Conservation (phyloP, 805 yeast species). For the Cyberlindnera euphorbiiphila region DNA sequence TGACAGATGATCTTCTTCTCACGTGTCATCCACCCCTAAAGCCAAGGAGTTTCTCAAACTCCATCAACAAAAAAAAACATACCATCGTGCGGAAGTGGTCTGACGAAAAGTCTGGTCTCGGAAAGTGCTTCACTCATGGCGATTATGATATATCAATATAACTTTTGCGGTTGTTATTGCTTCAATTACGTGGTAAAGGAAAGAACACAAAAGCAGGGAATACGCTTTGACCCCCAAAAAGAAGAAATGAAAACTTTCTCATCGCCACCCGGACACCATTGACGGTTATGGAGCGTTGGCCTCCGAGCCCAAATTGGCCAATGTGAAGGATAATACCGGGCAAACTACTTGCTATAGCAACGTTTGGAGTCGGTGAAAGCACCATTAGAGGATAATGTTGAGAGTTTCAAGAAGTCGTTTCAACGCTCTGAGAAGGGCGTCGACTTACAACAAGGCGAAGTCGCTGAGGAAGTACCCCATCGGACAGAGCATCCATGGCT, state of each 20-base stretch:
- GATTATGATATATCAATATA: background rate
- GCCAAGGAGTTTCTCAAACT: background rate
- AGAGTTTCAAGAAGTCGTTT: background rate
- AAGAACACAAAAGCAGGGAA: too few species aligned
- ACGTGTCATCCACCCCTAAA: too few species aligned
- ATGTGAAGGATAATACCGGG: too few species aligned
- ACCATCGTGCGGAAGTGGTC: conserved; percentile 58
- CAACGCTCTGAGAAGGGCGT: conserved; percentile 17
- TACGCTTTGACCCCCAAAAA: too few species aligned
- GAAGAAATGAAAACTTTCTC: too few species aligned
- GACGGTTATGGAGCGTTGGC: too few species aligned
- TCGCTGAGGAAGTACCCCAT: conserved; percentile 54
- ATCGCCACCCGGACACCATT: conserved; percentile 8
- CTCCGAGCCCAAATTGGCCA: too few species aligned
- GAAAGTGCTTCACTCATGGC: conserved; percentile 31
- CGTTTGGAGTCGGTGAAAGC: background rate
- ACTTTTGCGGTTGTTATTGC: background rate
- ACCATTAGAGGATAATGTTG: conserved; percentile 1
- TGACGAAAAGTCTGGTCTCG: conserved; percentile 48
- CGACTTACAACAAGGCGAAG: conserved; percentile 31
- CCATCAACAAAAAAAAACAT: conserved; percentile 19
- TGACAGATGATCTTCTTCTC: too few species aligned
- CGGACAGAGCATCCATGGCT: conserved; percentile 64
- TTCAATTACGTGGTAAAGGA: background rate
- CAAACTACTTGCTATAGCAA: too few species aligned